A percentile compares a stretch with the other conserved stretches of the same genome.
Conservation (phyloP, 1,139 yeast species). For the Yamadazyma mexicana region DNA sequence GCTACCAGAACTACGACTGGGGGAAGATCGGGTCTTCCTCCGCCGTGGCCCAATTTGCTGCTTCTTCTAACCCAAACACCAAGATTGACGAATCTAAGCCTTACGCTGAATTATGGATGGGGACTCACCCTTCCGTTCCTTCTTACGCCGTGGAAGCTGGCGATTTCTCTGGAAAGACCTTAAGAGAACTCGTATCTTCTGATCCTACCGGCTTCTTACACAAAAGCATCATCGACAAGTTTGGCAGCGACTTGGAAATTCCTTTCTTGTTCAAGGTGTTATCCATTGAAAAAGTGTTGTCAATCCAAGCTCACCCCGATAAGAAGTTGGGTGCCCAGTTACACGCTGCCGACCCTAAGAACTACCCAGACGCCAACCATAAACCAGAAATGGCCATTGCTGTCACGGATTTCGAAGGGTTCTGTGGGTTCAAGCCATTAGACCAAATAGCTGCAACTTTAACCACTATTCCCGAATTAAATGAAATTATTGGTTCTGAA, state of each 20-base stretch:
- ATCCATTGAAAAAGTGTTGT: conserved; percentile 86
- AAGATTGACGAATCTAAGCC: conserved; percentile 71
- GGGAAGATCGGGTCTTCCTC: conserved; percentile 83
- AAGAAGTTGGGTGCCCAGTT: conserved; percentile 75
- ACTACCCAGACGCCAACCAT: conserved; percentile 97
- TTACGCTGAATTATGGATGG: conserved; percentile 97
- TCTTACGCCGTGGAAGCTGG: conserved; percentile 53
- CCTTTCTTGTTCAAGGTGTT: conserved; percentile 94
- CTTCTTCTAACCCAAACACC: conserved; percentile 59
- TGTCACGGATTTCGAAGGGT: conserved; percentile 91
- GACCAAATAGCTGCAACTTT: conserved; percentile 69
- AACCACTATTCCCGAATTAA: conserved; percentile 71
- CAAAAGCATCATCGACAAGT: conserved; percentile 57
- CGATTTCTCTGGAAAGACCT: conserved; percentile 39
- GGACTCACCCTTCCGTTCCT: conserved; percentile 93
- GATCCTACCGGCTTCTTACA: conserved; percentile 66
- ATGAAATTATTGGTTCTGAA: conserved; percentile 65
- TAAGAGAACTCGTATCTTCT: conserved; percentile 63
- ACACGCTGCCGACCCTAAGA: conserved; percentile 81
- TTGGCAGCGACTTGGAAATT: conserved; percentile 67
- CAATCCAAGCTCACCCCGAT: conserved; percentile 98
- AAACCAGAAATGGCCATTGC: conserved; percentile 99
- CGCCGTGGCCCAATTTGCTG: conserved; percentile 87
- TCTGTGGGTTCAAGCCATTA: conserved; percentile 96
- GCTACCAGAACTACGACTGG: conserved; percentile 78